phyloP scores from a whole-genome alignment of 441 rosid species.

The Gossypium aridum region DNA sequence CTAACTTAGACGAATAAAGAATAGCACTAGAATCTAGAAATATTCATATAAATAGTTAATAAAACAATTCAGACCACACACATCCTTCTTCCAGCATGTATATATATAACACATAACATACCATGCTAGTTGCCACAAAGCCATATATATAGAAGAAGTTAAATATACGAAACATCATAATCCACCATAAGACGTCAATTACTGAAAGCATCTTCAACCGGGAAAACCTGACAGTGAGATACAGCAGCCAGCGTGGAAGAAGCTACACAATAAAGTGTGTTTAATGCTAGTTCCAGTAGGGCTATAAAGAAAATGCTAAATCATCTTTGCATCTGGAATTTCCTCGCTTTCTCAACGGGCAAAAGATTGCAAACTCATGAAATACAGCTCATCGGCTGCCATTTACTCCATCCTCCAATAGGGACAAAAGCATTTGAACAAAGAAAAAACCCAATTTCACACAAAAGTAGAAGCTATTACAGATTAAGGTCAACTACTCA shows the following conservation, averaged over 20 bases:
- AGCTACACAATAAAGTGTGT: background rate
- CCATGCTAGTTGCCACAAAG: background rate
- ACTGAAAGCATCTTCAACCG: background rate
- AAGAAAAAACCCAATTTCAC: background rate
- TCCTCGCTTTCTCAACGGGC: background rate
- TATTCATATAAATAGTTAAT: background rate
- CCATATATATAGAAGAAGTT: background rate
- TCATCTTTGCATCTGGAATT: background rate
- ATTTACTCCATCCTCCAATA: background rate
- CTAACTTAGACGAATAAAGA: background rate
- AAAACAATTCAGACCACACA: background rate
- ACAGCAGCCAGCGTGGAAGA: background rate
- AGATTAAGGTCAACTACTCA: background rate
- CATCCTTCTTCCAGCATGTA: background rate
- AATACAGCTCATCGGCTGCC: background rate
- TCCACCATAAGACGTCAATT: background rate
- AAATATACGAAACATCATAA: background rate
- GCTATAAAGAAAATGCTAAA: background rate
- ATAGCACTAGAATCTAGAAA: background rate
- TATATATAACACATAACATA: background rate
- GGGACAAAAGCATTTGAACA: background rate
- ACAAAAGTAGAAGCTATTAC: background rate
- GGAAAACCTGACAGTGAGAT: constrained; percentile 3
- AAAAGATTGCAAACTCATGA: background rate
- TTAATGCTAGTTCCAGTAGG: background rate